These are phyloP conservation scores for Onygenales sp. DNA, from an alignment of 2,329 filamentous ascomycete species.

Conservation along the genomic window DNA sequence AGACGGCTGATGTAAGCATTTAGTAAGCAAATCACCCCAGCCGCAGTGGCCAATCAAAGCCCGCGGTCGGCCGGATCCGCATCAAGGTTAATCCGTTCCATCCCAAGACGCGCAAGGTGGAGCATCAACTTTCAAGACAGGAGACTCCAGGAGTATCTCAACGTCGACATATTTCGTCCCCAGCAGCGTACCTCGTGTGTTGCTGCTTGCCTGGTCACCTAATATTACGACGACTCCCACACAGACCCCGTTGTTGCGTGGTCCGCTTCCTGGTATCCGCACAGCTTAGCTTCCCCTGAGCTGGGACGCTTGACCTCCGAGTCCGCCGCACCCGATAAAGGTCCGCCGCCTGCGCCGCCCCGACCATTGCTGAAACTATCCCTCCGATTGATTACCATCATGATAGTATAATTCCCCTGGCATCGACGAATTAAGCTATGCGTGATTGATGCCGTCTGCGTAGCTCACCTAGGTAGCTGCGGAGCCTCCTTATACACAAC, in stretches of 20 bases:
- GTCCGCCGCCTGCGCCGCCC: neutral
- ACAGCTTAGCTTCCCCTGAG: neutral
- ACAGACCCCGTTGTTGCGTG: no score
- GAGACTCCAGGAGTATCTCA: no score
- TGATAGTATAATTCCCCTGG: neutral
- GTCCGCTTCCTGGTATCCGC: no score
- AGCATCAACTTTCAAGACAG: no score
- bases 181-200: no score
- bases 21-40: neutral
- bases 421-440: neutral
- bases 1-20: neutral
- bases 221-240: no score
- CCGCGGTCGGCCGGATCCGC: neutral
- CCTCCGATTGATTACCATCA: neutral
- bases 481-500: neutral
- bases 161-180: no score
- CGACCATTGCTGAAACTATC: neutral
- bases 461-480: constrained; percentile 1
- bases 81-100: neutral
- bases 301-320: neutral
- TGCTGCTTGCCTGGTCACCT: no score
- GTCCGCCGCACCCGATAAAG: neutral
- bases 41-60: neutral
- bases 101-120: no score
- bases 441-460: constrained; percentile 1